Evolutionary conservation across 139 green algal genomes (phyloP), one percentile per base, ranked within the genome.

Genomic region (Trebouxia sp.): DNA sequence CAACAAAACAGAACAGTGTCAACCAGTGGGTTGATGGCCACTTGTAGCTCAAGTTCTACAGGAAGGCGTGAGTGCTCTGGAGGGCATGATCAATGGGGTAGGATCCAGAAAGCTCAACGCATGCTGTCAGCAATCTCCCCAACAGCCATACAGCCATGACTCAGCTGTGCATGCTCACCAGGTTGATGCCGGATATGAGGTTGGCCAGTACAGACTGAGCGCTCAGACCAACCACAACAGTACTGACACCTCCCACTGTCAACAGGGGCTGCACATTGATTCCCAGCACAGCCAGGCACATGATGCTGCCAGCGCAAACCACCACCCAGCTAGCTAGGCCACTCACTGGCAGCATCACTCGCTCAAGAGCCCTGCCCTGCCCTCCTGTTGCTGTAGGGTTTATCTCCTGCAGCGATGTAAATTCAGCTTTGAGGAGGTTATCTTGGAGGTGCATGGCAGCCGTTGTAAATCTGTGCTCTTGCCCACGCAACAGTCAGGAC

Each of bases 131-230:
- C n/a, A n/a, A n/a, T n/a, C n/a, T n/a, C n/a, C n/a, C n/a, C n/a
- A n/a, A n/a, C n/a, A n/a, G n/a, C n/a, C n/a, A n/a, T n/a, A n/a
- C n/a, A n/a, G n/a, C n/a, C n/a, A n/a, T n/a, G n/a, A n/a, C n/a
- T n/a, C n/a, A n/a, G n/a, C n/a, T n/a, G n/a, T n/a, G n/a, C n/a
- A 38, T 17, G 30, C 38, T 78, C 48, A 88, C 84, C 69, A 88
- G 56, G 47, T 88, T 88, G 81, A 88, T 84, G 47, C 84, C 84
- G 32, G 84, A 82, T 26, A 88, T 86, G 67, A 86, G 81, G 56
- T 88, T 88, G 66, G 81, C 66, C 53, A 88, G 48, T 28, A 88
- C 84, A 38, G 80, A 85, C 47, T 88, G 84, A 5, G 84, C 76
- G 5, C 72, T 78, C 35, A 88, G 80, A 50, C 81, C 84, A 6